Conservation (phyloP, 306 rosid genomes). For the Corylus americana region DNA sequence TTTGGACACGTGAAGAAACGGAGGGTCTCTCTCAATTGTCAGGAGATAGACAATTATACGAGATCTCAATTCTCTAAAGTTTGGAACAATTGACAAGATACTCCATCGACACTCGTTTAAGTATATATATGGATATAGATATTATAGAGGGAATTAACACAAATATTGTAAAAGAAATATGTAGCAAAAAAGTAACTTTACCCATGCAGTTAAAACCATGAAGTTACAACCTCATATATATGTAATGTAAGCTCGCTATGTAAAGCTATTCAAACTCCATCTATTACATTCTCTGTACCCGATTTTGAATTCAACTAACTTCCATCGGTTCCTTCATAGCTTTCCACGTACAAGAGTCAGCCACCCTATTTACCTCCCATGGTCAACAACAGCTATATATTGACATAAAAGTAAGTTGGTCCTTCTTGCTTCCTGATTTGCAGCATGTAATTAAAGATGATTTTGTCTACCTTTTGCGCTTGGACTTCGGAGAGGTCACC, state of each 20-base stretch:
- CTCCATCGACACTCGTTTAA: no score
- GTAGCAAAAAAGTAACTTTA: background rate
- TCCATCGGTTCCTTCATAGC: constrained; percentile 8
- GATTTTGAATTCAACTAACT: background rate
- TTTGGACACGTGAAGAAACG: no score
- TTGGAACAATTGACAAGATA: background rate
- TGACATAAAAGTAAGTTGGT: constrained; percentile 35
- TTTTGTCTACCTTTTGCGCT: constrained; percentile 80
- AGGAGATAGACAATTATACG: no score
- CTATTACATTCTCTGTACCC: constrained; percentile 1
- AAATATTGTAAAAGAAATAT: background rate
- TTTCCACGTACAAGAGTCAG: constrained; percentile 6
- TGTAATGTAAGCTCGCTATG: background rate
- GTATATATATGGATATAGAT: background rate
- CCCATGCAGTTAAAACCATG: background rate
- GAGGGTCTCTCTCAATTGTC: no score
- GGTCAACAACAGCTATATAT: constrained; percentile 14
- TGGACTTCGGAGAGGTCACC: constrained; percentile 87
- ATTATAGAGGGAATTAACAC: background rate
- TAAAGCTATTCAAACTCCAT: background rate
- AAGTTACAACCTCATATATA: constrained; percentile 2
- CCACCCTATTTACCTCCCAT: background rate
- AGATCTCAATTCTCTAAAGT: no score
- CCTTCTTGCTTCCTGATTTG: constrained; percentile 16
- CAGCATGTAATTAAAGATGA: background rate